Conservation (phyloP, 441 rosid genomes). For the Rhodomyrtus psidioides region DNA sequence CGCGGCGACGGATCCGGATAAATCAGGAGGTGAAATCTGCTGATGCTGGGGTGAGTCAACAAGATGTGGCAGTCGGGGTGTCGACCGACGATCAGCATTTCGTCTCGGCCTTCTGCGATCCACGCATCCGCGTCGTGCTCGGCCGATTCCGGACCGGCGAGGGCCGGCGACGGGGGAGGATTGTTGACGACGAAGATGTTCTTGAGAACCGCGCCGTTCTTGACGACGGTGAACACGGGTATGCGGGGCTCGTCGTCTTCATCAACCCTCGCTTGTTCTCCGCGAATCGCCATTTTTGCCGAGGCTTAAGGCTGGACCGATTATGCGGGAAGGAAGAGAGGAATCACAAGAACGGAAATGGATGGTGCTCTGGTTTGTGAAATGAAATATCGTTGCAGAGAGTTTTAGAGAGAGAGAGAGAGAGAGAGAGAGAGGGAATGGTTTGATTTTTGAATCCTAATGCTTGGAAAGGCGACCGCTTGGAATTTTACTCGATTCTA, state of each 20-base stretch:
- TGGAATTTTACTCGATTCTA: neutral
- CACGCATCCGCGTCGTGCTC: neutral
- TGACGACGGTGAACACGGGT: slow-evolving; percentile 71
- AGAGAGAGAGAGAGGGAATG: neutral
- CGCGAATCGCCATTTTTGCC: neutral
- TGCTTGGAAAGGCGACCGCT: slow-evolving; percentile 32
- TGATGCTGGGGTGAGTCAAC: slow-evolving; percentile 83
- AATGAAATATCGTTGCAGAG: slow-evolving; percentile 23
- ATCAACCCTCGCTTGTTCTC: slow-evolving; percentile 1
- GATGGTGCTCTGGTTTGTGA: neutral
- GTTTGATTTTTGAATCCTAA: slow-evolving; percentile 13
- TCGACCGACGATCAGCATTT: slow-evolving; percentile 66
- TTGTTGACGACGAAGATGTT: slow-evolving; percentile 68
- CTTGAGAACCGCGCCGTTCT: slow-evolving; percentile 74
- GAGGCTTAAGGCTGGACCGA: neutral
- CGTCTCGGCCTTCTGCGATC: slow-evolving; percentile 28
- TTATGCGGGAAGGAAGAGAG: neutral
- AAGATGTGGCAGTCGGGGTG: slow-evolving; percentile 80
- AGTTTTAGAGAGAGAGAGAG: neutral
- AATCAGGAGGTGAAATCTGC: slow-evolving; percentile 82
- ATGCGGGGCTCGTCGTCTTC: slow-evolving; percentile 31
- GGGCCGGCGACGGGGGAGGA: neutral
- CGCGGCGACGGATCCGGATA: slow-evolving; percentile 34
- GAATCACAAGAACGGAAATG: neutral
- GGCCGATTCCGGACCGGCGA: neutral